phyloP scores from a whole-genome alignment of 164 flowering plant genomes.

The Euptelea pleiosperma region DNA sequence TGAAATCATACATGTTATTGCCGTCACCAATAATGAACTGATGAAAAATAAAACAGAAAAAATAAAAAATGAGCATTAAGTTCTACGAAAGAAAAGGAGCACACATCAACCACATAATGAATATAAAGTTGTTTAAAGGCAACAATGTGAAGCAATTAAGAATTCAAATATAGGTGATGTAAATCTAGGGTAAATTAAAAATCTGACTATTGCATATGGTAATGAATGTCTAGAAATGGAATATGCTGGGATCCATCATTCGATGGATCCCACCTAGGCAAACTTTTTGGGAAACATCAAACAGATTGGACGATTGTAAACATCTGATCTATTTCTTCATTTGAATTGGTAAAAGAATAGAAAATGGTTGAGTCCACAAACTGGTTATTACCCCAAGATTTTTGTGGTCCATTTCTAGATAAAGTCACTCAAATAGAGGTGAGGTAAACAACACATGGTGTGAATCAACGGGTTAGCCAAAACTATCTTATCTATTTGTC shows the following conservation, averaged over 20 bases:
- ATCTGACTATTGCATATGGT: too few species aligned
- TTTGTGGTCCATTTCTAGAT: too few species aligned
- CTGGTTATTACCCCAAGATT: not conserved
- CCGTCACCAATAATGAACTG: constrained; percentile 98
- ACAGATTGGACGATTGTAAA: not conserved
- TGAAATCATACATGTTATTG: constrained; percentile 83
- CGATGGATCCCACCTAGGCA: not conserved
- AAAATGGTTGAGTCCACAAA: not conserved
- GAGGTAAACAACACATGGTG: too few species aligned
- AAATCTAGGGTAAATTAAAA: not conserved
- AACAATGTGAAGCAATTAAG: not conserved
- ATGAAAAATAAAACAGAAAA: constrained; percentile 3
- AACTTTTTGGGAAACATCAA: not conserved
- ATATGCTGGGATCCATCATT: not conserved
- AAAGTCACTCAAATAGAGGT: too few species aligned
- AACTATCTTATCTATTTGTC: too few species aligned
- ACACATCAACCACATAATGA: not conserved
- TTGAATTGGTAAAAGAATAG: not conserved
- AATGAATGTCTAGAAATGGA: not conserved
- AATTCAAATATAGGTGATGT: not conserved
- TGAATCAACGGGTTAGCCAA: too few species aligned
- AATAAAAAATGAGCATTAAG: not conserved
- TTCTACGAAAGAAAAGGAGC: not conserved
- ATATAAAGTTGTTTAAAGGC: constrained; percentile 1
- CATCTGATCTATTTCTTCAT: not conserved